Evolutionary conservation across 164 flowering plant genomes (phyloP).

Genomic region (Tetracentron sinense): DNA sequence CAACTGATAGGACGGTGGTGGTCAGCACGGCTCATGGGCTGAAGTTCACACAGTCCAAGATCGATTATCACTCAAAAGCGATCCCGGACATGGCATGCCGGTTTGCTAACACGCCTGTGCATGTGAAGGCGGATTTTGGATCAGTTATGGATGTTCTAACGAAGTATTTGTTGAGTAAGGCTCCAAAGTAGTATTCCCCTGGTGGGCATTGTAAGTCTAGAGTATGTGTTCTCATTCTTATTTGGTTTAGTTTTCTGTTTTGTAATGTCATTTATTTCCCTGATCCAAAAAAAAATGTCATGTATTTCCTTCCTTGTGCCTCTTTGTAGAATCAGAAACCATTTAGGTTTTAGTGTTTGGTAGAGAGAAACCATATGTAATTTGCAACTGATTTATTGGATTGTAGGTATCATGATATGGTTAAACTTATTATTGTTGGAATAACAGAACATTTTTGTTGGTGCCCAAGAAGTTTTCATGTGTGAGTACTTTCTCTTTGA

Average conservation of each 20-base stretch:
- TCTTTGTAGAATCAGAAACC: conserved; percentile 6
- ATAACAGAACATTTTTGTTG: not conserved
- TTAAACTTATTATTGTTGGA: not conserved
- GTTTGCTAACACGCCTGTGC: conserved; percentile 55
- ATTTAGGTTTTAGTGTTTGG: not conserved
- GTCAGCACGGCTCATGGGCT: conserved; percentile 95
- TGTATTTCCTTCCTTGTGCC: not conserved
- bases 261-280: conserved; percentile 2
- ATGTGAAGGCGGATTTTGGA: conserved; percentile 63
- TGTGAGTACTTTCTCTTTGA: not conserved
- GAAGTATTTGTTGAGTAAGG: conserved; percentile 32
- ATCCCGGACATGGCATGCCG: conserved; percentile 58
- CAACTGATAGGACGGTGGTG: conserved; percentile 71
- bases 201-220: not conserved
- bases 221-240: not conserved
- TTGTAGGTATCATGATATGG: not conserved
- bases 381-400: not conserved
- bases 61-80: conserved; percentile 63
- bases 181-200: conserved; percentile 7
- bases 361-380: not conserved
- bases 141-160: conserved; percentile 70
- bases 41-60: conserved; percentile 85
- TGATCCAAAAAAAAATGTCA: too few species aligned
- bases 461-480: not conserved
- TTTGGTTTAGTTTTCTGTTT: not conserved